A percentile compares a stretch with the other conserved stretches of the same genome.
phyloP scores from a whole-genome alignment of 176 grass and related monocot genomes.

The Ampelocalamus luodianensis region DNA sequence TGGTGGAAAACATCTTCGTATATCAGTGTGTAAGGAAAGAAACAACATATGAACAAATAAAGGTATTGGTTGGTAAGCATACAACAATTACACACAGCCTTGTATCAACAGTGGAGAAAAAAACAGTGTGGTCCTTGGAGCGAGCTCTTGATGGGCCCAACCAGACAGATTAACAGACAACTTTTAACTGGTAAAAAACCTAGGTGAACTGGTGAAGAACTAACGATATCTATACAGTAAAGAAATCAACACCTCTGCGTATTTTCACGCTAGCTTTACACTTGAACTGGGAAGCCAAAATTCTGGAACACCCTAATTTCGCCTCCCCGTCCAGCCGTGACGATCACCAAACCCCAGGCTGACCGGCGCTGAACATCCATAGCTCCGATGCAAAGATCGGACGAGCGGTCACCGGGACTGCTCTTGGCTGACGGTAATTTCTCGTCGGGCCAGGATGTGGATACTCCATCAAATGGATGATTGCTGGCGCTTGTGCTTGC shows the following conservation, averaged over 20 bases:
- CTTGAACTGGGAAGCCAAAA: slow-evolving; percentile 91
- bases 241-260: slow-evolving; percentile 23
- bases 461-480: slow-evolving; percentile 26
- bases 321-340: slow-evolving; percentile 77
- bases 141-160: slow-evolving; percentile 11
- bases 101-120: slow-evolving; percentile 26
- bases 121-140: slow-evolving; percentile 40
- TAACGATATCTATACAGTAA: slow-evolving; percentile 58
- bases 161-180: background rate
- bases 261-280: slow-evolving; percentile 53
- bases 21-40: background rate
- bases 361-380: slow-evolving; percentile 60
- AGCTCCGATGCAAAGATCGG: slow-evolving; percentile 57
- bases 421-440: slow-evolving; percentile 54
- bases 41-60: slow-evolving; percentile 50
- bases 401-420: slow-evolving; percentile 55
- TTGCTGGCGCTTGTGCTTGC: slow-evolving; percentile 34
- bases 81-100: slow-evolving; percentile 36
- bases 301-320: slow-evolving; percentile 89
- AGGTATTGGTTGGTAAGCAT: slow-evolving; percentile 30
- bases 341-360: slow-evolving; percentile 92
- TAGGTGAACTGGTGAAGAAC: slow-evolving; percentile 33
- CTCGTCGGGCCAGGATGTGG: slow-evolving; percentile 55
- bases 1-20: background rate
- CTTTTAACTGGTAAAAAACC: background rate